phyloP scores from a whole-genome alignment of 352 stramenopile species.

The Phytophthora chlamydospora region DNA sequence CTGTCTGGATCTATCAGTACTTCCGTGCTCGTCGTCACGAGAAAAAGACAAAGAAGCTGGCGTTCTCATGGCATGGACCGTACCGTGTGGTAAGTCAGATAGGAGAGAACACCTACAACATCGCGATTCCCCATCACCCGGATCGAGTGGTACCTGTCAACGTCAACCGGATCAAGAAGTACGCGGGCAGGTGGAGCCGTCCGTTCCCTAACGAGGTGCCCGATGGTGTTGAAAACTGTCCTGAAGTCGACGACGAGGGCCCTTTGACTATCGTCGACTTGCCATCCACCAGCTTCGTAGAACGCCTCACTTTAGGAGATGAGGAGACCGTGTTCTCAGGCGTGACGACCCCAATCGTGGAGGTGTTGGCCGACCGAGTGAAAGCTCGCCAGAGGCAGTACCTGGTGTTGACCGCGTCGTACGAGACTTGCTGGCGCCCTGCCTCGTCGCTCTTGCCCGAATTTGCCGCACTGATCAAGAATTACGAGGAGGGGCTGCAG shows the following conservation, averaged over 20 bases:
- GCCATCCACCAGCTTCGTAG: constrained; percentile 1
- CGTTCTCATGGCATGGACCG: constrained; percentile 4
- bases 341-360: neutral
- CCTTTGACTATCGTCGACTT: constrained; percentile 4
- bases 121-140: neutral
- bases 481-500: neutral
- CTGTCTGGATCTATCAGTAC: constrained; percentile 3
- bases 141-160: constrained; percentile 4
- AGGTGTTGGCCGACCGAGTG: constrained; percentile 1
- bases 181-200: neutral
- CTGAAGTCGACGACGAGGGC: neutral
- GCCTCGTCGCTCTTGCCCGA: neutral
- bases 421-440: neutral
- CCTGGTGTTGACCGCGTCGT: neutral
- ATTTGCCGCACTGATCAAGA: neutral
- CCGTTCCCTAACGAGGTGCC: constrained; percentile 1
- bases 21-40: neutral
- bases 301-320: constrained; percentile 3
- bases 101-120: neutral
- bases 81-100: neutral
- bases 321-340: constrained; percentile 6
- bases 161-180: constrained; percentile 5
- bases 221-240: neutral
- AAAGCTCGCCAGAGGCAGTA: neutral
- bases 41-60: constrained; percentile 8